Evolutionary conservation across 2,329 filamentous ascomycete species (phyloP), one percentile per base, ranked within the genome.

Genomic region (Chrysosphaeria jannelii): DNA sequence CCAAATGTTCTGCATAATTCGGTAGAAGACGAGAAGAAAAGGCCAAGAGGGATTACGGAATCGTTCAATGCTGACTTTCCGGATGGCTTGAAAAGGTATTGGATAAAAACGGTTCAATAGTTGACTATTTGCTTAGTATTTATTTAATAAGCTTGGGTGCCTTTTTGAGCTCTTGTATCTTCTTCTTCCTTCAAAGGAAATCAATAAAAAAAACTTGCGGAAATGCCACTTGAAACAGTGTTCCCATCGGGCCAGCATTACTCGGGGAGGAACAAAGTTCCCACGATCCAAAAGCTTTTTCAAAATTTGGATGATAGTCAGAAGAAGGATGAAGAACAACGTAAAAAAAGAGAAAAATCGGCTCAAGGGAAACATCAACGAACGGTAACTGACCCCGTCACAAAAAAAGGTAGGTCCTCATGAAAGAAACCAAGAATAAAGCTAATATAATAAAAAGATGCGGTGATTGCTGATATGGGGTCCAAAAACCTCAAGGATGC

Each of bases 281-380:
- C 81, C 5, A 90, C 76, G 26, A 70, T 91, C 33, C 65, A 69
- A 38, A 60, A 81, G 41, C 88, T 90, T 33, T 56, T 90, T 33
- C 57, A 72, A 25, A 58, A 58, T 31, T 53, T 91, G 17, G 79
- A 90, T 41, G 50, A 46, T 25, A 65, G 88, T 33, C 90, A 90
- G 48, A 63, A 57, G 34, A 48, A 67, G 6, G 58, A 76, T 33
- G 74, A 89, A 42, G 53, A 54, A 27, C 47, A 57, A 31, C 64
- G 89, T 29, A 70, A 88, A 21, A 47, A 58, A 22, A 44, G 23
- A 21, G 10, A 10, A 21, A 15, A 8, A 8, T 13, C n/a, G 15
- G 15, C 17, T n/a, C 17, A 30, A 4, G 36, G 38, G 19, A 45
- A 44, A 23, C 46, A 48, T 27, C 65, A 78, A 17, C 76, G 74